Conservation (phyloP, 225 moss, liverwort and hornwort genomes). For the Polytrichum commune region DNA sequence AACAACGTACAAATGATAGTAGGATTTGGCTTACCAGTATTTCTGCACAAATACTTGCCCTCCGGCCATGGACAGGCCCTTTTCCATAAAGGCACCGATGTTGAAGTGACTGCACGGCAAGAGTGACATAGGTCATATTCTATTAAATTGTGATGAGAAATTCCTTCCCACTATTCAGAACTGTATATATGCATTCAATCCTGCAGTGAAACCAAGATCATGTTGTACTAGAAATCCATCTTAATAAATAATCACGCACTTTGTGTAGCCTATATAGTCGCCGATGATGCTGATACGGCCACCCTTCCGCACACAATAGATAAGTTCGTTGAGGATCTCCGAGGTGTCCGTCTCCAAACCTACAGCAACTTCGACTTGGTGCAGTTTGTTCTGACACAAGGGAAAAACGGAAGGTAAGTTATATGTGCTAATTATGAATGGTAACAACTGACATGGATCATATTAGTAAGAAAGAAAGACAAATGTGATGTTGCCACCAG, state of each 20-base stretch:
- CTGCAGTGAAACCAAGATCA: too few relatives aligned
- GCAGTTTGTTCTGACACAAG: slow-evolving; percentile 11
- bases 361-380: slow-evolving; percentile 45
- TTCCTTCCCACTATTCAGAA: too few relatives aligned
- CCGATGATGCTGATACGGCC: slow-evolving; percentile 61
- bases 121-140: neutral
- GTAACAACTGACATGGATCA: too few relatives aligned
- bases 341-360: slow-evolving; percentile 55
- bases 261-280: slow-evolving; percentile 57
- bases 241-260: slow-evolving; percentile 17
- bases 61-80: slow-evolving; percentile 56
- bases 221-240: neutral
- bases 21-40: slow-evolving; percentile 36
- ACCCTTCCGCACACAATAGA: slow-evolving; percentile 59
- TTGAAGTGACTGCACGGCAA: slow-evolving; percentile 36
- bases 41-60: slow-evolving; percentile 61
- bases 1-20: neutral
- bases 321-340: slow-evolving; percentile 64
- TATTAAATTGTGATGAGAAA: neutral
- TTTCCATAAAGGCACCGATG: slow-evolving; percentile 72
- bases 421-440: too few relatives aligned
- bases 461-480: too few relatives aligned
- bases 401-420: too few relatives aligned
- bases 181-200: too few relatives aligned
- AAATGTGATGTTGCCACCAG: too few relatives aligned